Evolutionary conservation across 306 rosid genomes (phyloP).

Genomic region (Trifolium repens): DNA sequence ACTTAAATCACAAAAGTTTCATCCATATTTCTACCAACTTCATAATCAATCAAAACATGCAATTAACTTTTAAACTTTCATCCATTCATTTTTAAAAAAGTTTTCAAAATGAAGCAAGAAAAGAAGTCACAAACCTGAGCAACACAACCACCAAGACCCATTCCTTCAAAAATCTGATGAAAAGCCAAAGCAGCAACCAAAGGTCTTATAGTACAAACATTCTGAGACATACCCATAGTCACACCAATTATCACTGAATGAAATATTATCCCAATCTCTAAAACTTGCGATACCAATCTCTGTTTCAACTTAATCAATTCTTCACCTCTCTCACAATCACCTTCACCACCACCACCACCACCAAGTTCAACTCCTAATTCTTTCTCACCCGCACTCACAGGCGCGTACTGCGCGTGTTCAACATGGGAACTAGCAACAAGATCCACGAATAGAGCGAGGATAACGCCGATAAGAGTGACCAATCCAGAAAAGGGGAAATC

Average conservation of each 20-base stretch:
- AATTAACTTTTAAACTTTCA: not conserved
- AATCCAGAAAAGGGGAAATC: slow-evolving; percentile 91
- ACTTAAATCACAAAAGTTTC: too few relatives aligned
- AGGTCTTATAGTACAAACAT: slow-evolving; percentile 86
- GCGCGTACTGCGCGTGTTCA: slow-evolving; percentile 64
- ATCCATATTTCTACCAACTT: too few relatives aligned
- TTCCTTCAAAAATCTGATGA: slow-evolving; percentile 94
- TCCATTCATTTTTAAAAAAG: not conserved
- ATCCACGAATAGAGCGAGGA: slow-evolving; percentile 75
- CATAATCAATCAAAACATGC: not conserved
- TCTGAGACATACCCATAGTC: slow-evolving; percentile 96
- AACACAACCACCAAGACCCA: slow-evolving; percentile 98
- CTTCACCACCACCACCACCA: slow-evolving; percentile 10
- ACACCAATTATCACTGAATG: slow-evolving; percentile 91
- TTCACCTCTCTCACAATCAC: slow-evolving; percentile 46
- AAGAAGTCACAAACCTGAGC: slow-evolving; percentile 65
- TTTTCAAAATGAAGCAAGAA: not conserved
- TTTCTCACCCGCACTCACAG: slow-evolving; percentile 51
- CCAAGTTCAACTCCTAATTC: slow-evolving; percentile 40
- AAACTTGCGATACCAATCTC: slow-evolving; percentile 80
- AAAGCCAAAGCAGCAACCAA: slow-evolving; percentile 88
- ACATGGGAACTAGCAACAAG: slow-evolving; percentile 77
- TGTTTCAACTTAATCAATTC: slow-evolving; percentile 64
- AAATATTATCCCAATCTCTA: slow-evolving; percentile 92
- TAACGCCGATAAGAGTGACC: slow-evolving; percentile 72